Percentiles rank a stretch among this genome's conserved stretches.
Evolutionary conservation across 306 rosid genomes (phyloP).

Genomic region (Pyrus communis): DNA sequence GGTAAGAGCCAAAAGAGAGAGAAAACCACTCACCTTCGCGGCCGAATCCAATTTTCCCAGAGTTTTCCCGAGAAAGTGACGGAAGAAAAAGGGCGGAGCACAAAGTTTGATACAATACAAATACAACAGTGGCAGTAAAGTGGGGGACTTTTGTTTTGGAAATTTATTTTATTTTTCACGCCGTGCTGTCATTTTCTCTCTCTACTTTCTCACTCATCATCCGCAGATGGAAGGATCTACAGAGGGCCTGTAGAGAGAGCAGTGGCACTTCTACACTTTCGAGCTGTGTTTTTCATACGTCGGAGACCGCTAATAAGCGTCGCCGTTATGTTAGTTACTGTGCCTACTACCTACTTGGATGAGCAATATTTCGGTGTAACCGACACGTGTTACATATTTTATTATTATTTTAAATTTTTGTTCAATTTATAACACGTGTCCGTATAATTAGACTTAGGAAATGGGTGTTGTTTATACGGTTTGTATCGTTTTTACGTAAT

Average conservation of each 20-base stretch:
- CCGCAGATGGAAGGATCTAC: neutral
- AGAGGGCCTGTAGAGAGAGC: neutral
- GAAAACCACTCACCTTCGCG: conserved; percentile 20
- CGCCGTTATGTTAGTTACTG: neutral
- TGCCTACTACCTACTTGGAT: too few relatives aligned
- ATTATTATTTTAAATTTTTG: too few relatives aligned
- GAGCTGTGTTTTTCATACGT: neutral
- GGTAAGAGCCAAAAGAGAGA: conserved; percentile 1
- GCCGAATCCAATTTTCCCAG: conserved; percentile 8
- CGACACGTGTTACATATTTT: too few relatives aligned
- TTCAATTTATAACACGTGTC: too few relatives aligned
- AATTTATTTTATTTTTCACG: conserved; percentile 1
- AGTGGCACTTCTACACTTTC: neutral
- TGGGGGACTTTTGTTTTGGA: neutral
- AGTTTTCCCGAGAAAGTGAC: conserved; percentile 27
- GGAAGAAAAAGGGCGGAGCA: neutral
- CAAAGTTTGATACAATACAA: neutral
- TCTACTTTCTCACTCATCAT: neutral
- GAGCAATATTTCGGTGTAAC: too few relatives aligned
- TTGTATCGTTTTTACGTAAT: too few relatives aligned
- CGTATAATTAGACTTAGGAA: too few relatives aligned
- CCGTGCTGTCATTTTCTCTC: conserved; percentile 2
- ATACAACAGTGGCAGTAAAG: neutral
- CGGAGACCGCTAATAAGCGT: neutral
- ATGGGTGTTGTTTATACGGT: too few relatives aligned